Percentiles rank a stretch among this genome's conserved stretches.
These are phyloP conservation scores for Cochlearia excelsa DNA, from an alignment of 345 rosid species.

Conservation along the genomic window DNA sequence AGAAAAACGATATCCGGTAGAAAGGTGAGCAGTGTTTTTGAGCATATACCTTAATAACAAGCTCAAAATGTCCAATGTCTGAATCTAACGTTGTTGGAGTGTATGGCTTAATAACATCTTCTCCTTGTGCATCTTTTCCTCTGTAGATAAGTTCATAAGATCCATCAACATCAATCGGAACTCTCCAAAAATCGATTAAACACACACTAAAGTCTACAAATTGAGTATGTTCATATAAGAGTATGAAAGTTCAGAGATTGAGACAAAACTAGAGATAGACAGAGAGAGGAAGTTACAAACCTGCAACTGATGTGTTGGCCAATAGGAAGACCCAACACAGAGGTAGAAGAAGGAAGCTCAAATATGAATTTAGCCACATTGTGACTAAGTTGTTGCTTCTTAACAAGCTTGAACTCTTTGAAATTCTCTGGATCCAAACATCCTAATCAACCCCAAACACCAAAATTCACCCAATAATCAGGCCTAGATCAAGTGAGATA, in stretches of 20 bases:
- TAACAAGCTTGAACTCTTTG: slow-evolving; percentile 88
- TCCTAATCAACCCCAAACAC: too few relatives aligned
- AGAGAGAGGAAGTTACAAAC: slow-evolving; percentile 33
- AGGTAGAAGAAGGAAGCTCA: slow-evolving; percentile 70
- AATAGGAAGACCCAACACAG: slow-evolving; percentile 91
- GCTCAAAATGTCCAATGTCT: slow-evolving; percentile 76
- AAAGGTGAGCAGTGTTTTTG: slow-evolving; percentile 15
- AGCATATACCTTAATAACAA: slow-evolving; percentile 77
- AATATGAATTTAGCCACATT: slow-evolving; percentile 92
- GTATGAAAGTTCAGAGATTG: not conserved
- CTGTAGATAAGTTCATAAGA: slow-evolving; percentile 34
- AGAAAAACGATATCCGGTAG: too few relatives aligned
- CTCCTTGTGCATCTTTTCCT: slow-evolving; percentile 82
- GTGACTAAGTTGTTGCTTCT: slow-evolving; percentile 77
- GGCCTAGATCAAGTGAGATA: not conserved
- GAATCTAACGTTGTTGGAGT: slow-evolving; percentile 95
- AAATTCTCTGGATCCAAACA: slow-evolving; percentile 86
- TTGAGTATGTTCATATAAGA: slow-evolving; percentile 1
- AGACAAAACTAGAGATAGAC: not conserved
- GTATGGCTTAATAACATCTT: slow-evolving; percentile 88
- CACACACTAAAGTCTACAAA: slow-evolving; percentile 4
- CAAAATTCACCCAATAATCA: too few relatives aligned
- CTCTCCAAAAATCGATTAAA: not conserved
- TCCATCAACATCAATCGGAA: not conserved
- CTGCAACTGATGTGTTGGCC: slow-evolving; percentile 98